A percentile compares a stretch with the other conserved stretches of the same genome.
Evolutionary conservation across 257 asterid genomes (phyloP).

Genomic region (Solanum raphanifolium): DNA sequence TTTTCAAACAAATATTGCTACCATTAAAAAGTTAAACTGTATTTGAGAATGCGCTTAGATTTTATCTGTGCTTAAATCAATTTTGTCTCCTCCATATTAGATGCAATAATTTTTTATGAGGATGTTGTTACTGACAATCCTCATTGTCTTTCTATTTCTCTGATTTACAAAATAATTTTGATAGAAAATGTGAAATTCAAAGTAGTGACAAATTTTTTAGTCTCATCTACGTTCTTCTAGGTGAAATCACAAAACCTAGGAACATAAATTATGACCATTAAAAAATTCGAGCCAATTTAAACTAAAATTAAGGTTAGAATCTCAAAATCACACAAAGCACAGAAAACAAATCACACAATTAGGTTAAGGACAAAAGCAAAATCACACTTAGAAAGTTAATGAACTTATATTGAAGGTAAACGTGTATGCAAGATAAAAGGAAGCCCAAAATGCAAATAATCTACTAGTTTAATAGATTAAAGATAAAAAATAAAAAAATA

Average conservation of each 20-base stretch:
- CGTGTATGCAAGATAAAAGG: not conserved
- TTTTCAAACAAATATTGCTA: not conserved
- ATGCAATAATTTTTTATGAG: not conserved
- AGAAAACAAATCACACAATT: not conserved
- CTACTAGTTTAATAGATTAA: not conserved
- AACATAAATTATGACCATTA: not conserved
- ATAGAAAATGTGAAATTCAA: not conserved
- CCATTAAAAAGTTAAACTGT: not conserved
- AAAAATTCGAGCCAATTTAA: too few relatives aligned
- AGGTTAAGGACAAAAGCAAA: not conserved
- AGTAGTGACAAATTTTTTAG: not conserved
- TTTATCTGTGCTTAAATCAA: too few relatives aligned
- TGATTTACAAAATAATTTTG: not conserved
- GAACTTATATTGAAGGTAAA: not conserved
- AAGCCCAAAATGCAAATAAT: not conserved
- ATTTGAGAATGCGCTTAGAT: not conserved
- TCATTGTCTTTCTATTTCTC: not conserved
- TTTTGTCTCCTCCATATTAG: not conserved
- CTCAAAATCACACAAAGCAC: not conserved
- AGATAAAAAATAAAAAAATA: too few relatives aligned
- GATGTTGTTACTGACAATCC: not conserved
- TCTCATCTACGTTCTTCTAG: not conserved
- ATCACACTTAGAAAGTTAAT: not conserved
- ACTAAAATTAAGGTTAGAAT: too few relatives aligned
- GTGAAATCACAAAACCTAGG: not conserved